A percentile compares a stretch with the other conserved stretches of the same genome.
These are phyloP conservation scores for Sphaerulina vaccinii DNA, from an alignment of 2,329 filamentous ascomycete species.

Conservation along the genomic window DNA sequence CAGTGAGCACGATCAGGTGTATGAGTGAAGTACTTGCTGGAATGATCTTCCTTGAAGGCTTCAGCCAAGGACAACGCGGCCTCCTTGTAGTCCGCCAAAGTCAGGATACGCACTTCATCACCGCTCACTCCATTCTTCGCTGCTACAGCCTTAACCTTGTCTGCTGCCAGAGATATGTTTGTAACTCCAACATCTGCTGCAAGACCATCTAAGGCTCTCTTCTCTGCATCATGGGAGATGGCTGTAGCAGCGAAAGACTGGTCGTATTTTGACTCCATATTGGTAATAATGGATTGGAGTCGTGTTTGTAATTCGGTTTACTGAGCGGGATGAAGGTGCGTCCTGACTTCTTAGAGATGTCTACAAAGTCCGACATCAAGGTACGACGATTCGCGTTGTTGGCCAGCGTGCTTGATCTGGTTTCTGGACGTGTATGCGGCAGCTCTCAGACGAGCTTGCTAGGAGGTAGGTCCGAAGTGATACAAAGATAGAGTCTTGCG, in stretches of 20 bases:
- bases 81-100: slow-evolving; percentile 66
- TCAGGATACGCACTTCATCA: slow-evolving; percentile 61
- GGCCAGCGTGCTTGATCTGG: slow-evolving; percentile 11
- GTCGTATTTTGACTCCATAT: slow-evolving; percentile 44
- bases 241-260: slow-evolving; percentile 35
- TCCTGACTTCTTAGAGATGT: slow-evolving; percentile 47
- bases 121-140: slow-evolving; percentile 33
- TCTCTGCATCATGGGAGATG: slow-evolving; percentile 30
- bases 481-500: too few relatives aligned
- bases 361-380: slow-evolving; percentile 39
- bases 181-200: slow-evolving; percentile 12
- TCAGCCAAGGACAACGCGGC: slow-evolving; percentile 71
- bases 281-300: slow-evolving; percentile 42
- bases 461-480: too few relatives aligned
- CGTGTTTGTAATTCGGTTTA: slow-evolving; percentile 41
- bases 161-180: slow-evolving; percentile 17
- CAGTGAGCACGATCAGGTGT: slow-evolving; percentile 64
- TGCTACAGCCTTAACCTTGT: slow-evolving; percentile 13
- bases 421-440: slow-evolving; percentile 16
- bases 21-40: slow-evolving; percentile 72
- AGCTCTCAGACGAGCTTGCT: slow-evolving; percentile 14
- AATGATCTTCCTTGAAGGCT: slow-evolving; percentile 72
- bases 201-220: slow-evolving; percentile 40
- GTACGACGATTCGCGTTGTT: slow-evolving; percentile 15
- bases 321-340: slow-evolving; percentile 48